Conservation (phyloP, 2,329 filamentous ascomycete genomes). For the Colletotrichum siamense region DNA sequence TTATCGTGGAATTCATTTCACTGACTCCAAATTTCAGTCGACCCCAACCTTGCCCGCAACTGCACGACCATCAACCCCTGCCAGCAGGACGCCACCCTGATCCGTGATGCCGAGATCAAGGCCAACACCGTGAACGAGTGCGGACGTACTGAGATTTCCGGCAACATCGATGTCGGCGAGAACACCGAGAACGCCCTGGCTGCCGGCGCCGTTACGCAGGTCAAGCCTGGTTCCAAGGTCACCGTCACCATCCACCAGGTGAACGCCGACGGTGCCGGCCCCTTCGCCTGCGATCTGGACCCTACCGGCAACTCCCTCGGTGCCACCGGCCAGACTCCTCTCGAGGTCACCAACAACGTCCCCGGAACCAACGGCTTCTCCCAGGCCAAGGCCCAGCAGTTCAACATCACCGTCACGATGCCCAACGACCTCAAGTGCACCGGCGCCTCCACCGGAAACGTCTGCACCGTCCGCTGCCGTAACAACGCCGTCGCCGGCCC, state of each 20-base stretch:
- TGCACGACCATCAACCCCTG: constrained; percentile 69
- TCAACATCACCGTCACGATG: constrained; percentile 61
- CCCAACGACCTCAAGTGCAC: constrained; percentile 53
- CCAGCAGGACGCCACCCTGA: constrained; percentile 69
- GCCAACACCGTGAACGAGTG: constrained; percentile 63
- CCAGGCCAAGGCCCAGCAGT: constrained; percentile 59
- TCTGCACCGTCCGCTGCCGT: constrained; percentile 65
- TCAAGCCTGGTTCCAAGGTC: constrained; percentile 49
- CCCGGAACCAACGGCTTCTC: constrained; percentile 64
- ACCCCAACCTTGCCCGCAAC: constrained; percentile 62
- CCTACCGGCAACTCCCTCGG: constrained; percentile 49
- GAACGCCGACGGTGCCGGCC: constrained; percentile 59
- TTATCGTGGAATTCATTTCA: background rate
- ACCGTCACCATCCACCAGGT: constrained; percentile 58
- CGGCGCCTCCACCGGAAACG: constrained; percentile 60
- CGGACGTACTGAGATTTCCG: constrained; percentile 64
- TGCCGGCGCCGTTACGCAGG: constrained; percentile 52
- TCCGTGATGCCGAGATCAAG: constrained; percentile 60
- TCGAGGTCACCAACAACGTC: constrained; percentile 64
- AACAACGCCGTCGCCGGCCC: constrained; percentile 63
- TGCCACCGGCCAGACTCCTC: constrained; percentile 46
- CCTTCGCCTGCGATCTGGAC: constrained; percentile 60
- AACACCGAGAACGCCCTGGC: constrained; percentile 58
- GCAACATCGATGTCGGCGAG: constrained; percentile 67
- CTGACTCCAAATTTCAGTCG: constrained; percentile 41